Percentiles rank a stretch among this genome's conserved stretches.
phyloP scores from a whole-genome alignment of 1,284 basidiomycete genomes.

The Quambalaria eucalypti region DNA sequence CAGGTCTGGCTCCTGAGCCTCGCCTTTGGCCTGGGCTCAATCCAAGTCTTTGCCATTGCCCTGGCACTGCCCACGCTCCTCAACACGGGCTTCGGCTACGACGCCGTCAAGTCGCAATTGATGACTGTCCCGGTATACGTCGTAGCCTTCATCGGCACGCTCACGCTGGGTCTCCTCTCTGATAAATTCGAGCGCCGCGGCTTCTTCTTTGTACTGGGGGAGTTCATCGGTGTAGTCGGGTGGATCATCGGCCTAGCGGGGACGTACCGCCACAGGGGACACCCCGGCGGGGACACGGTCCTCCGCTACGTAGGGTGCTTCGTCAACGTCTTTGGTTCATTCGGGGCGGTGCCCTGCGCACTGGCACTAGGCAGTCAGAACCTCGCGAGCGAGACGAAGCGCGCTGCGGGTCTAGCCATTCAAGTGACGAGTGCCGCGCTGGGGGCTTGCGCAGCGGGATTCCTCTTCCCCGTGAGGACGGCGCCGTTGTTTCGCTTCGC shows the following conservation, averaged over 20 bases:
- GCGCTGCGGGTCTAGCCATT: slow-evolving; percentile 26
- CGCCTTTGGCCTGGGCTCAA: background rate
- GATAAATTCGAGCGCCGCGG: slow-evolving; percentile 21
- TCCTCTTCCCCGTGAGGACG: background rate
- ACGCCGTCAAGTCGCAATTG: slow-evolving; percentile 28
- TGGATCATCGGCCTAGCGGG: slow-evolving; percentile 19
- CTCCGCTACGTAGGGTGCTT: slow-evolving; percentile 31
- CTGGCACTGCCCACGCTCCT: slow-evolving; percentile 36
- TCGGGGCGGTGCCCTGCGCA: slow-evolving; percentile 23
- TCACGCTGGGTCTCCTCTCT: slow-evolving; percentile 24
- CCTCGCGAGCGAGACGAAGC: slow-evolving; percentile 27
- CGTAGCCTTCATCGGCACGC: slow-evolving; percentile 45
- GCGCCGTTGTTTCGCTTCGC: background rate
- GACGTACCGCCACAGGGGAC: too few relatives aligned
- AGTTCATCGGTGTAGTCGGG: slow-evolving; percentile 22
- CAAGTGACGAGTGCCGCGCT: slow-evolving; percentile 7
- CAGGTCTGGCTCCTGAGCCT: background rate
- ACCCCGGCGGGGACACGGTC: slow-evolving; percentile 15
- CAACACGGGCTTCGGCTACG: slow-evolving; percentile 28
- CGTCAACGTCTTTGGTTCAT: slow-evolving; percentile 22
- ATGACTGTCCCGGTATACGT: slow-evolving; percentile 50
- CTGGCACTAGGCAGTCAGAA: slow-evolving; percentile 25
- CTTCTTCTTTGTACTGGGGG: slow-evolving; percentile 24
- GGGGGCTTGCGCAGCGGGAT: background rate
- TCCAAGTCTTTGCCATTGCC: slow-evolving; percentile 18